Evolutionary conservation across 2,329 filamentous ascomycete species (phyloP), one percentile per base, ranked within the genome.

Genomic region (Exophiala calicioides): DNA sequence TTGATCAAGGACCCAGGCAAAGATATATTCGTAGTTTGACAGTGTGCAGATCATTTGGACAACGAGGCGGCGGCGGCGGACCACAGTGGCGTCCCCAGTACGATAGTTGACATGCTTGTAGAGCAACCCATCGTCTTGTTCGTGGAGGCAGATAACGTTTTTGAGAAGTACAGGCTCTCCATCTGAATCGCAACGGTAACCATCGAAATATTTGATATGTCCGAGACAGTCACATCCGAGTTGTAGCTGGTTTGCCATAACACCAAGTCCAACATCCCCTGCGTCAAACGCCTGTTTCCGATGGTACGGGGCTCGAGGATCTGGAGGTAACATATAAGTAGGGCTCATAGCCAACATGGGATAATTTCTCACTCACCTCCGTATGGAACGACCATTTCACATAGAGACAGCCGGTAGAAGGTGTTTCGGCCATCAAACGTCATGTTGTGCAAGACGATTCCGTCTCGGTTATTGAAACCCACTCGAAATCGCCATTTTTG

Each of bases 51-150:
- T 82, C 60, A 79, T 82, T 56, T 86, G 83, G 2, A 86, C 64
- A 0, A 86, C 81, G 2, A 86, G 72, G 55, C 84, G 78, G 1
- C 83, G 75, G 47, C 75, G 72, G 5, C 84, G 72, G 0, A 78
- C 79, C 0, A 85, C 79, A 1, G 82, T 79, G 0, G 81, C 80
- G 1, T 79, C 74, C 20, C 74, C 72, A 0, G 81, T 86, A 3
- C 82, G 73, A 69, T 78, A 84, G 67, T 86, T 85, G 4, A 81
- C 84, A 65, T 86, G 83, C 60, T 86, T 86, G 81, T 82, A 86
- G 5, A 76, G 74, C 31, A 86, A 84, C 3, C 84, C 84, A 42
- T 80, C 77, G 56, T 87, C 84, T 59, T 85, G 79, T 62, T 87
- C 84, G 59, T 86, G 84, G 3, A 86, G 67, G 58, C 84, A 87